phyloP scores from a whole-genome alignment of 768 basidiomycete genomes.

The Hysterangium stoloniferum region DNA sequence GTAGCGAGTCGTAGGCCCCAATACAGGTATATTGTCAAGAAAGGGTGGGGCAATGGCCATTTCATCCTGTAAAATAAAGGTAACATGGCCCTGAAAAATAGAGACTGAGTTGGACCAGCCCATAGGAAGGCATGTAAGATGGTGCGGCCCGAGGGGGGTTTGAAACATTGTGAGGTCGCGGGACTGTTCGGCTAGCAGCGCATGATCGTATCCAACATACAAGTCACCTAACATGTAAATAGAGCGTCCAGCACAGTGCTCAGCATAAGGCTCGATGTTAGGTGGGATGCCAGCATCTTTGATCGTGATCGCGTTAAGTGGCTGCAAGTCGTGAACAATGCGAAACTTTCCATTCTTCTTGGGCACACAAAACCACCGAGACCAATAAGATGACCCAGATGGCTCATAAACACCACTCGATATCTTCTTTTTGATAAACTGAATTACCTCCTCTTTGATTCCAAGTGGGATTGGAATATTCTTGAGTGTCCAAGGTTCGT shows the following conservation, averaged over 20 bases:
- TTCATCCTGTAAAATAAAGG: slow-evolving; percentile 30
- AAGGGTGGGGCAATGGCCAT: slow-evolving; percentile 18
- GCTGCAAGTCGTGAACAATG: slow-evolving; percentile 31
- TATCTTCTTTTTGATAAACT: slow-evolving; percentile 27
- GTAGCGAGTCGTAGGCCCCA: slow-evolving; percentile 24
- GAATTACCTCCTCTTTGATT: slow-evolving; percentile 23
- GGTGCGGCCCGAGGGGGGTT: neutral
- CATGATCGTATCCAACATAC: slow-evolving; percentile 13
- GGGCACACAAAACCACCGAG: slow-evolving; percentile 30
- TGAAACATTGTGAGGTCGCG: slow-evolving; percentile 9
- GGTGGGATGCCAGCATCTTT: slow-evolving; percentile 28
- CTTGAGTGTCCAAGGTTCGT: slow-evolving; percentile 28
- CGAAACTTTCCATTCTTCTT: slow-evolving; percentile 33
- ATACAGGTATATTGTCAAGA: slow-evolving; percentile 22
- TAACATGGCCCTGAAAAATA: slow-evolving; percentile 28
- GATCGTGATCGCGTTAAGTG: slow-evolving; percentile 32
- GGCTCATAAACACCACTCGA: slow-evolving; percentile 31
- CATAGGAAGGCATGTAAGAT: neutral
- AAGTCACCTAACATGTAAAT: slow-evolving; percentile 22
- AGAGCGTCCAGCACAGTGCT: slow-evolving; percentile 19
- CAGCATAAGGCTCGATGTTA: slow-evolving; percentile 26
- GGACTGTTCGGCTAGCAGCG: slow-evolving; percentile 17
- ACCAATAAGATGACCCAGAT: slow-evolving; percentile 28
- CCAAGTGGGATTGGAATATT: slow-evolving; percentile 33
- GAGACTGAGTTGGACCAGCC: slow-evolving; percentile 10